A percentile compares a stretch with the other conserved stretches of the same genome.
phyloP scores from a whole-genome alignment of 768 basidiomycete genomes.

The Boletus reticulatus region DNA sequence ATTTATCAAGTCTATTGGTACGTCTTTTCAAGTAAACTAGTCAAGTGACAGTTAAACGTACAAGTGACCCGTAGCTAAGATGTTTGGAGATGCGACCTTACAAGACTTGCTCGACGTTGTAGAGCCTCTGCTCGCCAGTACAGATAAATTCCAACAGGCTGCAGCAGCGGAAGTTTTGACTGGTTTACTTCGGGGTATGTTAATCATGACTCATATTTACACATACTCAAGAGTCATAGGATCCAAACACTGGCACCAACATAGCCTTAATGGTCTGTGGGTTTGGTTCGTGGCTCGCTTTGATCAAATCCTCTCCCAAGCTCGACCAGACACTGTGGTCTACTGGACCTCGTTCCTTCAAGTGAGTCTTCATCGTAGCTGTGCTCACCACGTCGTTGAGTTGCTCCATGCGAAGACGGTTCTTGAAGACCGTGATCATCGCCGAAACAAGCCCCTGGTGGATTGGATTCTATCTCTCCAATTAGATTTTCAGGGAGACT shows the following conservation, averaged over 20 bases:
- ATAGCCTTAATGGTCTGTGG: constrained; percentile 59
- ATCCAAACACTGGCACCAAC: constrained; percentile 79
- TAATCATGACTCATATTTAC: not conserved
- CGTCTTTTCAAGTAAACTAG: constrained; percentile 31
- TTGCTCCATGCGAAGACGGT: constrained; percentile 37
- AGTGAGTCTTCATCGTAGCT: constrained; percentile 1
- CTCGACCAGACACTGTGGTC: constrained; percentile 80
- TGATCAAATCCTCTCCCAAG: constrained; percentile 62
- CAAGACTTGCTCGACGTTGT: constrained; percentile 52
- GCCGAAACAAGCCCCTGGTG: constrained; percentile 67
- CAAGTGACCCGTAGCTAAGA: constrained; percentile 50
- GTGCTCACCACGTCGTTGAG: not conserved
- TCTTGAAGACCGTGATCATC: constrained; percentile 73
- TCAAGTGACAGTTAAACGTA: constrained; percentile 37
- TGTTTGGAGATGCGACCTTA: constrained; percentile 53
- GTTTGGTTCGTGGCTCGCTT: constrained; percentile 64
- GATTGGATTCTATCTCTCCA: constrained; percentile 76
- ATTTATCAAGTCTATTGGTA: constrained; percentile 51
- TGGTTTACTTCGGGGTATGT: constrained; percentile 71
- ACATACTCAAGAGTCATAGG: constrained; percentile 40
- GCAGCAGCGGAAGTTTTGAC: constrained; percentile 73
- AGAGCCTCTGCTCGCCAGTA: constrained; percentile 60
- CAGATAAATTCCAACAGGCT: constrained; percentile 83
- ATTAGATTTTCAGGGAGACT: constrained; percentile 80
- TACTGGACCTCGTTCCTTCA: constrained; percentile 73